Evolutionary conservation across 2,329 filamentous ascomycete genomes (phyloP), one percentile per base, ranked within the genome.

Genomic region (Xylaria sp.): DNA sequence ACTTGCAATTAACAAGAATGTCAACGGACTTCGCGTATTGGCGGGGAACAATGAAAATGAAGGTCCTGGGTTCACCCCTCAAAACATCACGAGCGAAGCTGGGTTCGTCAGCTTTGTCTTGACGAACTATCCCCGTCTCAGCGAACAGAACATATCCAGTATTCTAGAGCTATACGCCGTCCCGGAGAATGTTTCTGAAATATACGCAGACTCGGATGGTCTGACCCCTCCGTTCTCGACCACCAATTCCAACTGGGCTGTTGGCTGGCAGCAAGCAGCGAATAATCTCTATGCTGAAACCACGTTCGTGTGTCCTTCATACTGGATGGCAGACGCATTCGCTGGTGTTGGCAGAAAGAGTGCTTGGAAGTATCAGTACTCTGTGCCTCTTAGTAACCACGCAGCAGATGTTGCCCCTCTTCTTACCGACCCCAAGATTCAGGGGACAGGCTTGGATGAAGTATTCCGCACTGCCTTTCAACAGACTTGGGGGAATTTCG

Each of bases 251-350:
- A 77, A 79, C 33, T 79, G 80, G 38, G 84, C 79, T 1, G 82
- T 81, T 1, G 86, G 86, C 27, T 85, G 86, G 71, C 86, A 87
- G 68, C 85, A 89, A 71, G 80, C 82, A 29, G 84, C 81, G 9
- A 77, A 80, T 66, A 85, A 86, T 71, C 82, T 88, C 54, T 85
- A 84, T 68, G 84, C 82, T 47, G 86, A 89, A 74, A 79, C 82
- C 0, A 85, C 84, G 1, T 87, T 88, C 66, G 79, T 84, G 49
- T 89, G 87, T 72, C 83, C 86, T 0, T 81, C 83, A 0, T 87
- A 87, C 74, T 88, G 85, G 86, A 76, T 87, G 62, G 81, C 82
- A 1, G 78, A 82, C 39, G 84, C 83, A 2, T 88, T 81, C 66
- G 72, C 77, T 58, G 20, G 61, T 1, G 29, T 42, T 17, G 65